These are phyloP conservation scores for Protomyces lactucae-debilis DNA, from an alignment of 1,139 yeast species.

Conservation along the genomic window DNA sequence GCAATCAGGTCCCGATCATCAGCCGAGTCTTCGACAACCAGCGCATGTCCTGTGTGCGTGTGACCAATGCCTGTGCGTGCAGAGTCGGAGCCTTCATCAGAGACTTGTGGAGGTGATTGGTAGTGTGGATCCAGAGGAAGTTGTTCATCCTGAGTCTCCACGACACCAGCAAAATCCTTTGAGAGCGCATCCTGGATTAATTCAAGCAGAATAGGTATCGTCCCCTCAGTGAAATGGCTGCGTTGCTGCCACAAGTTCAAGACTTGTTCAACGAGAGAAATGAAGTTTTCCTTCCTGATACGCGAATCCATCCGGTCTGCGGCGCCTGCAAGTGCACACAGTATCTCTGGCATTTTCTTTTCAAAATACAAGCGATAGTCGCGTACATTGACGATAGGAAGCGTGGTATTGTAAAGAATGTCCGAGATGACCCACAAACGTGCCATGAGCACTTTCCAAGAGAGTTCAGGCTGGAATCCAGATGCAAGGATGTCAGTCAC, in stretches of 20 bases:
- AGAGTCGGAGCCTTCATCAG: background rate
- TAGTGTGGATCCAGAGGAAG: background rate
- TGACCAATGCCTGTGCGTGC: background rate
- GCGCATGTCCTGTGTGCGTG: too few relatives aligned
- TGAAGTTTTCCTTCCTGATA: slow-evolving; percentile 30
- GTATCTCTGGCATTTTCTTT: slow-evolving; percentile 23
- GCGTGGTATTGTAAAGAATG: slow-evolving; percentile 35
- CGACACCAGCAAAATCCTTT: background rate
- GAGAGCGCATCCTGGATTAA: background rate
- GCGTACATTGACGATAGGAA: slow-evolving; percentile 33
- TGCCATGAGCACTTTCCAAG: slow-evolving; percentile 33
- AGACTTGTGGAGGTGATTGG: background rate
- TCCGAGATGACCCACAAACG: slow-evolving; percentile 37
- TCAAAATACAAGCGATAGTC: slow-evolving; percentile 31
- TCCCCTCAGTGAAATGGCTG: slow-evolving; percentile 13
- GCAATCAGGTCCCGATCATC: background rate
- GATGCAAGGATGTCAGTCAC: slow-evolving; percentile 35
- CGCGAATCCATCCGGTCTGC: slow-evolving; percentile 30
- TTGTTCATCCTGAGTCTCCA: background rate
- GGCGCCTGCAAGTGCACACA: slow-evolving; percentile 24
- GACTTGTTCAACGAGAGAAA: slow-evolving; percentile 29
- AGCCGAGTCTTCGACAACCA: background rate
- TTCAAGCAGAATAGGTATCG: background rate
- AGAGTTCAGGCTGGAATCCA: slow-evolving; percentile 29
- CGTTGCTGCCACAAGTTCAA: slow-evolving; percentile 33